Percentiles rank a stretch among this genome's conserved stretches.
Evolutionary conservation across 2,329 filamentous ascomycete genomes (phyloP).

Genomic region (Periglandula ipomoeae): DNA sequence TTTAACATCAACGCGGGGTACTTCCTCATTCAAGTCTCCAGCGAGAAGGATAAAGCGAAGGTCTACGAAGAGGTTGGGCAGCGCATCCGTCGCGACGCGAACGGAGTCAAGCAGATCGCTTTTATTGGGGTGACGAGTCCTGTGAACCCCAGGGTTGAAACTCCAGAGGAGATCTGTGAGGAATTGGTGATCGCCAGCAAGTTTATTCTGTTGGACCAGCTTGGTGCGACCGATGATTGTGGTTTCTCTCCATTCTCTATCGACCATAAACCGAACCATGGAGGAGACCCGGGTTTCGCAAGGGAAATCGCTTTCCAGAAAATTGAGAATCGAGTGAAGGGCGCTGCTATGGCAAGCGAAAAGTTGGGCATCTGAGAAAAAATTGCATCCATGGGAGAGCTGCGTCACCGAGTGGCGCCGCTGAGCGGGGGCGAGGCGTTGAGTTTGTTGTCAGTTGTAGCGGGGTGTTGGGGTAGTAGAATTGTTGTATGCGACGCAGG

Average conservation of each 20-base stretch:
- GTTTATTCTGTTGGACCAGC: conserved; percentile 7
- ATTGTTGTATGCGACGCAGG: too few species aligned
- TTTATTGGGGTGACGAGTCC: conserved; percentile 10
- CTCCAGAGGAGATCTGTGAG: conserved; percentile 8
- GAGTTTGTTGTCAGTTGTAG: too few species aligned
- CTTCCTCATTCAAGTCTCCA: conserved; percentile 9
- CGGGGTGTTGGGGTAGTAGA: too few species aligned
- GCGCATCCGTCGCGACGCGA: conserved; percentile 8
- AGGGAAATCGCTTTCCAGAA: conserved; percentile 10
- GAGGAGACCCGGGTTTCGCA: conserved; percentile 8
- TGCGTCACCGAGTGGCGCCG: too few species aligned
- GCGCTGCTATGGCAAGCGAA: conserved; percentile 6
- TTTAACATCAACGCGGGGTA: conserved; percentile 10
- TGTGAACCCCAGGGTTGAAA: conserved; percentile 8
- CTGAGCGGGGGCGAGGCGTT: too few species aligned
- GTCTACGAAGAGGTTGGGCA: conserved; percentile 8
- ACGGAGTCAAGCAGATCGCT: conserved; percentile 10
- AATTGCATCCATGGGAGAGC: too few species aligned
- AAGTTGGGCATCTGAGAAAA: conserved; percentile 4
- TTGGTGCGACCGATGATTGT: conserved; percentile 10
- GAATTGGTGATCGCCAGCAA: conserved; percentile 7
- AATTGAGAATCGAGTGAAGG: conserved; percentile 7
- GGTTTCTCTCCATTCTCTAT: conserved; percentile 12
- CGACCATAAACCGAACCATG: conserved; percentile 9
- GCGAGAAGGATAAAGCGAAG: conserved; percentile 6